Base-by-base conservation (phyloP, 2,329 filamentous ascomycete genomes). In the Penicillium olsonii region DNA sequence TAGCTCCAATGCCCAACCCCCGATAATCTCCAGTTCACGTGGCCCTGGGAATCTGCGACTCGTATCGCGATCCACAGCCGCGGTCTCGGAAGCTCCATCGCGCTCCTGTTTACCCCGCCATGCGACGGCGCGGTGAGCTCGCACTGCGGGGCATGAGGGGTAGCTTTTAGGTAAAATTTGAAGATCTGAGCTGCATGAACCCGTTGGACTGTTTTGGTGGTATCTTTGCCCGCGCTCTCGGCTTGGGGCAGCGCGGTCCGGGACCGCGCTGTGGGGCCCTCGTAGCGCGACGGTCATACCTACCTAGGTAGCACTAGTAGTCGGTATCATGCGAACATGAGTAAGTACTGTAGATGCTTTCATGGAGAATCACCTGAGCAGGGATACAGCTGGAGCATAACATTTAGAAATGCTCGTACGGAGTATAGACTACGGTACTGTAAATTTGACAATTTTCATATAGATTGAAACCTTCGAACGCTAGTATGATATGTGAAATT, bases 191-290 rank as follows among this genome's bases (percentile, higher is more conserved):
- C 4, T 17, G 29, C 17, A 42, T 29, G 37, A 47, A 42, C 29
- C n/a, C n/a, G 20, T 17, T 34, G 12, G 22, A 31, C 10, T 37
- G 17, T 26, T 4, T 7, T 34, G 12, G 42, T 18, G 26, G 20
- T 38, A 37, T 46, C 15, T 46, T 41, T 34, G 27, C 26, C n/a
- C 20, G 37, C 26, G 44, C 35, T 46, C 15, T 33, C 27, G 19
- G 37, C 12, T 9, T 34, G 39, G 39, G 44, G 14, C 19, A 41
- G 27, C 44, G 45, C 45, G 45, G 45, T 47, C 37, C 45, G 14
- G 37, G 29, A 47, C 37, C 45, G 45, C 45, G 45, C 37, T 46
- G 45, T 42, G 29, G 45, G 35, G 42, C 24, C n/a, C 14, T 31
- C 12, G 12, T 14, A 31, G 29, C 29, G 29, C 29, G 12, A 31